Base-by-base conservation (phyloP, 129 eudicot genomes). In the Flaveria trinervia region DNA sequence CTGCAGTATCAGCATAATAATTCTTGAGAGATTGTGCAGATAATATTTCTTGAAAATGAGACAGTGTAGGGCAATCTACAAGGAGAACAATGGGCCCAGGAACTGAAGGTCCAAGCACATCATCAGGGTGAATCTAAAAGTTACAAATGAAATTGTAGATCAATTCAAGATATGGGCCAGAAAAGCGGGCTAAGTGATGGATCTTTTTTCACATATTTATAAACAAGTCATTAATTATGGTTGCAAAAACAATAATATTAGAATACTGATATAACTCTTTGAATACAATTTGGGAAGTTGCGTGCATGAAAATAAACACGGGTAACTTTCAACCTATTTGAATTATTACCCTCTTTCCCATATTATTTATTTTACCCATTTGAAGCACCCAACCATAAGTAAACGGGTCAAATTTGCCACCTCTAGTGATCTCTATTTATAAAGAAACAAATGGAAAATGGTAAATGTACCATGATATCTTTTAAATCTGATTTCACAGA, bases 41-140 rank as follows among this genome's bases (percentile, higher is more conserved):
- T 55, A 75, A 79, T 61, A 93, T 72, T 70, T 87, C 86, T 79
- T 70, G 88, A 69, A 90, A 81, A 85, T 93, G 98, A 45, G 69
- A 56, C 15, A 26, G 36, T 17, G 96, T 90, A 16, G 98, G 98
- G 82, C 98, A 90, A 82, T 93, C 98, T 48, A 90, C 88, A 59
- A 93, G 83, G 25, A 90, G 79, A 54, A 90, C 91, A 10, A 89
- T 78, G 33, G 98, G 98, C 15, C 98, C 98, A 1, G 96, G 93
- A 81, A 93, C 72, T 1, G 97, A 83, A 65, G 97, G 96, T 9
- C 85, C 99, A 75, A 94, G 56, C 12, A 91, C 97, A 78, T 94
- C 92, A 69, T 89, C 81, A 23, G 96, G 97, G 69, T 93, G 96
- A 68, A 93, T 92, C 98, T 93, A 80, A 79, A 73, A 69, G 11